Conservation (phyloP, 2,329 filamentous ascomycete species). For the Fusarium sacchari region DNA sequence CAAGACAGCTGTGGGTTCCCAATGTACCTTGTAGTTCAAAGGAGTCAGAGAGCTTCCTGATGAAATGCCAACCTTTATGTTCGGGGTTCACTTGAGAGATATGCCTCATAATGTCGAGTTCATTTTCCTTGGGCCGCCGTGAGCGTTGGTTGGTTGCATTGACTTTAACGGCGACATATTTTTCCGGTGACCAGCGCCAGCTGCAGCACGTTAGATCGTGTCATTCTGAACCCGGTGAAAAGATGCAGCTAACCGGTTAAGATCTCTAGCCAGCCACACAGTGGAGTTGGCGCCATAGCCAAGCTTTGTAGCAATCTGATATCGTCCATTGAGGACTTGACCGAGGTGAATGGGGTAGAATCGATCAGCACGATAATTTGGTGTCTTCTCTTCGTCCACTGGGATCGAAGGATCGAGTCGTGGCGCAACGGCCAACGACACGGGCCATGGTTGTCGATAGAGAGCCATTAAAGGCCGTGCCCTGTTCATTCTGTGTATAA, state of each 20-base stretch:
- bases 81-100: slow-evolving; percentile 18
- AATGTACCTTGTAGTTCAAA: slow-evolving; percentile 16
- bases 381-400: slow-evolving; percentile 35
- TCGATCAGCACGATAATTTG: slow-evolving; percentile 16
- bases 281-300: slow-evolving; percentile 37
- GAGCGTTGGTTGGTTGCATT: slow-evolving; percentile 4
- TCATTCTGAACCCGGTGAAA: background rate
- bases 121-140: slow-evolving; percentile 6
- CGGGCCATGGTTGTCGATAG: background rate
- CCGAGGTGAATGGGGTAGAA: slow-evolving; percentile 29
- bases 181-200: slow-evolving; percentile 36
- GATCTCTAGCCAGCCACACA: slow-evolving; percentile 36
- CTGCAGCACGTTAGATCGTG: background rate
- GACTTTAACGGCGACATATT: slow-evolving; percentile 38
- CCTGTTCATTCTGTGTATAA: background rate
- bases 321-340: slow-evolving; percentile 29
- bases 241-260: slow-evolving; percentile 7
- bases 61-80: slow-evolving; percentile 35
- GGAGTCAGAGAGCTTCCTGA: slow-evolving; percentile 32
- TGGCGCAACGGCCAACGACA: slow-evolving; percentile 15
- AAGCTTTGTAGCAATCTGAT: slow-evolving; percentile 36
- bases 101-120: slow-evolving; percentile 28
- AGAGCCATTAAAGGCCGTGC: background rate
- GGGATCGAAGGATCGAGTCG: slow-evolving; percentile 10
- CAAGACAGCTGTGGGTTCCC: slow-evolving; percentile 27